Evolutionary conservation across 768 basidiomycete genomes (phyloP).

Genomic region (Suillus variegatus): DNA sequence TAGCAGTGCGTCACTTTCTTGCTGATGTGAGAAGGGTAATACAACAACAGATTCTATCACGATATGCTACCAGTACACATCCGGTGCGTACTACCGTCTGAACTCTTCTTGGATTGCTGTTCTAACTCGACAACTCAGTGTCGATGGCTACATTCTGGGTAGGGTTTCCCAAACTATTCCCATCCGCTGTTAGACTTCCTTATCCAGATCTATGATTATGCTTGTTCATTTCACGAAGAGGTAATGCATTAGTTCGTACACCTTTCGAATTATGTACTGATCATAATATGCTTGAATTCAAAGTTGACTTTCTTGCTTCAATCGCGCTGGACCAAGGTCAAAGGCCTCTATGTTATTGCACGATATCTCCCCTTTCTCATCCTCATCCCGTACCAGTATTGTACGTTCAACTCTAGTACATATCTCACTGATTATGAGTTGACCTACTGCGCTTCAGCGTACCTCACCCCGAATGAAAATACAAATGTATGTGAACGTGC

Average conservation of each 20-base stretch:
- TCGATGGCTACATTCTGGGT: background rate
- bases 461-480: background rate
- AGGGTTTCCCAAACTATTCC: background rate
- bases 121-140: background rate
- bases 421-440: background rate
- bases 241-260: background rate
- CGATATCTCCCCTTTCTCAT: background rate
- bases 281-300: background rate
- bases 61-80: background rate
- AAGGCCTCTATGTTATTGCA: background rate
- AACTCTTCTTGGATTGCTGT: background rate
- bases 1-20: background rate
- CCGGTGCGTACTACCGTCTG: background rate
- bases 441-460: background rate
- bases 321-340: background rate
- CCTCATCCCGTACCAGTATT: background rate
- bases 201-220: background rate
- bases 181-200: background rate
- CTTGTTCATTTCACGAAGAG: background rate
- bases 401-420: background rate
- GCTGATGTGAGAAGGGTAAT: background rate
- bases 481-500: background rate
- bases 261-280: background rate
- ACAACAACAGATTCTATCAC: background rate
- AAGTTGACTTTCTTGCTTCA: background rate